These are phyloP conservation scores for Symbiodinium pilosum DNA, from an alignment of 73 alveolate species.

Conservation along the genomic window DNA sequence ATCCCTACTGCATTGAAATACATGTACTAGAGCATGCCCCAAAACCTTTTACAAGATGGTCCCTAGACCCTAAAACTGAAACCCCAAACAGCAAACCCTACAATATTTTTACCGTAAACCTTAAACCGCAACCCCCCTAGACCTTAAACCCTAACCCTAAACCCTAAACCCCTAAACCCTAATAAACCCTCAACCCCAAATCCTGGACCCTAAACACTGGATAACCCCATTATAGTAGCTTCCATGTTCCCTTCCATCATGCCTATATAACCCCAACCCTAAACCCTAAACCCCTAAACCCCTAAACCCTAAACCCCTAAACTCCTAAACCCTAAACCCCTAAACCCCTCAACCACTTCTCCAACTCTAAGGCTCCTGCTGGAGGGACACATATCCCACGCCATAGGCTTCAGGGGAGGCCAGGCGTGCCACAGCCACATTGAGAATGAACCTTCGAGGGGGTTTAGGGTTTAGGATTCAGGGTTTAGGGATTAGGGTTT, in stretches of 20 bases:
- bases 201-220: neutral
- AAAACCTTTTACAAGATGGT: neutral
- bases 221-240: too few relatives aligned
- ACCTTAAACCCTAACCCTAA: neutral
- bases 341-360: neutral
- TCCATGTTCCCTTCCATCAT: neutral
- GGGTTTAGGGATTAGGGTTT: neutral
- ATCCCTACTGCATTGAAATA: too few relatives aligned
- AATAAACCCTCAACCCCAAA: neutral
- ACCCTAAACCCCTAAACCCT: neutral
- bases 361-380: neutral
- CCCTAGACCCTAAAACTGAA: neutral
- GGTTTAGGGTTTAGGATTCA: neutral
- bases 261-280: neutral
- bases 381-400: conserved; percentile 69
- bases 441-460: neutral
- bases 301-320: neutral
- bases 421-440: conserved; percentile 72
- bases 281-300: neutral
- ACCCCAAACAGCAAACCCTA: neutral
- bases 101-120: neutral
- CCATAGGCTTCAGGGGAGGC: conserved; percentile 75
- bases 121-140: neutral
- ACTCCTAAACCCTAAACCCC: too few relatives aligned
- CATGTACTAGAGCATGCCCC: too few relatives aligned